Percentiles rank a stretch among this genome's conserved stretches.
Conservation (phyloP, 2,329 filamentous ascomycete species). For the Pestalotiopsis sp. region DNA sequence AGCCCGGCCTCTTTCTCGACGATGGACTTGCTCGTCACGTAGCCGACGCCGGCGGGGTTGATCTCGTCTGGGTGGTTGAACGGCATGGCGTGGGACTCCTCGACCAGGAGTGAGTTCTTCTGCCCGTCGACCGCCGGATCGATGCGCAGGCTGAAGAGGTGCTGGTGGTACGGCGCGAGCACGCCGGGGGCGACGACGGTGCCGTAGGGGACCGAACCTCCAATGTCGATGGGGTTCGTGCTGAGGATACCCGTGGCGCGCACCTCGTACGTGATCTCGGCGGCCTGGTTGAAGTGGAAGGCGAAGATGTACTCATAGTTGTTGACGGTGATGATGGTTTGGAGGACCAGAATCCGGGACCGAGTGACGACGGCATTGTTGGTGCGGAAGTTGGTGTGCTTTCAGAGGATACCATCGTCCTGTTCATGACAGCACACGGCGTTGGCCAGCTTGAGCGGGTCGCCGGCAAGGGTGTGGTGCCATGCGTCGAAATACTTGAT, state of each 20-base stretch:
- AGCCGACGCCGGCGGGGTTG: slow-evolving; percentile 35
- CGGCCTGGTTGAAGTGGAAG: slow-evolving; percentile 65
- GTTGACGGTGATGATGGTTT: slow-evolving; percentile 69
- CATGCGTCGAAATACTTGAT: slow-evolving; percentile 37
- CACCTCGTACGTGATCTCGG: slow-evolving; percentile 62
- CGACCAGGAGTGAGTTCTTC: slow-evolving; percentile 30
- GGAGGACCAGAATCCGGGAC: slow-evolving; percentile 64
- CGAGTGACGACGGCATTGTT: slow-evolving; percentile 63
- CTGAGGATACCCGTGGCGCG: slow-evolving; percentile 71
- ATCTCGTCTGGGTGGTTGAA: not conserved
- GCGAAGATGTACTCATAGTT: slow-evolving; percentile 74
- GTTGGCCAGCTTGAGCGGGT: slow-evolving; percentile 56
- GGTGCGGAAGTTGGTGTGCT: slow-evolving; percentile 71
- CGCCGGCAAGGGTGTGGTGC: slow-evolving; percentile 56
- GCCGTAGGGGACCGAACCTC: slow-evolving; percentile 56
- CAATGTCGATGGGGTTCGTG: slow-evolving; percentile 61
- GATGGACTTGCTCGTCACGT: slow-evolving; percentile 41
- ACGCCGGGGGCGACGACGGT: slow-evolving; percentile 67
- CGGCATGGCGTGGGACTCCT: slow-evolving; percentile 20
- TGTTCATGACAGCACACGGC: slow-evolving; percentile 72
- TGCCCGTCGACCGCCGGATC: slow-evolving; percentile 58
- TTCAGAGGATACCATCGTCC: slow-evolving; percentile 71
- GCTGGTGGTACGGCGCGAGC: slow-evolving; percentile 69
- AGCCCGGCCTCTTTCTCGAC: slow-evolving; percentile 46
- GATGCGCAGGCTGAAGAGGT: slow-evolving; percentile 66